Percentiles rank a stretch among this genome's conserved stretches.
These are phyloP conservation scores for Naganishia kalamii DNA, from an alignment of 768 basidiomycete species.

Conservation along the genomic window DNA sequence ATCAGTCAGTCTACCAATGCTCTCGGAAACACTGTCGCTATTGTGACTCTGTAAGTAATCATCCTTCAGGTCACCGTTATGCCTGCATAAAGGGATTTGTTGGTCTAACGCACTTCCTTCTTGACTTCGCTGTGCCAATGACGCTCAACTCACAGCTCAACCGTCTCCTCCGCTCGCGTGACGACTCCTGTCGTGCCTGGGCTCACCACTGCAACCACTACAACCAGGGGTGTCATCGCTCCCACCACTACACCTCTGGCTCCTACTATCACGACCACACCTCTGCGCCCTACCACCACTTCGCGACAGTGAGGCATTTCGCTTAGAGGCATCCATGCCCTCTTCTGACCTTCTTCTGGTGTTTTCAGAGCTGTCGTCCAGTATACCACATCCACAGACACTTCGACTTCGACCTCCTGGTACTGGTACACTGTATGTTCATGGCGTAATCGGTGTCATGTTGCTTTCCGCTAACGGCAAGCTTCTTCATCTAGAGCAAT, in stretches of 20 bases:
- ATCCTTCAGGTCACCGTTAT: background rate
- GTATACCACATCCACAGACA: background rate
- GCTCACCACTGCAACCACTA: background rate
- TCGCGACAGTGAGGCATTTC: background rate
- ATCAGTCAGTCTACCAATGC: slow-evolving; percentile 22
- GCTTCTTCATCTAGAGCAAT: slow-evolving; percentile 1
- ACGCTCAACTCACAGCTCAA: background rate
- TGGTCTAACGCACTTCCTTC: background rate
- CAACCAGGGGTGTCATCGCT: too few relatives aligned
- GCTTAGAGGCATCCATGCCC: background rate
- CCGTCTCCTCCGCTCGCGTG: background rate
- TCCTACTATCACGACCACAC: background rate
- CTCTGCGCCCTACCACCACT: background rate
- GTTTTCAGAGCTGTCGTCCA: slow-evolving; percentile 1
- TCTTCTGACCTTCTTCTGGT: background rate
- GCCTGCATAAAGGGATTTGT: background rate
- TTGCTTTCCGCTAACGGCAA: background rate
- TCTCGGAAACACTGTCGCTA: slow-evolving; percentile 18
- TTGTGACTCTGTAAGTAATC: slow-evolving; percentile 18
- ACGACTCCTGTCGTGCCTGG: background rate
- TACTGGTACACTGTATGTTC: slow-evolving; percentile 13
- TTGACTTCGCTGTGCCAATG: background rate
- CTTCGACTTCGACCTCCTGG: slow-evolving; percentile 2
- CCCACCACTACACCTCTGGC: background rate
- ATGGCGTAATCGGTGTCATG: background rate